Evolutionary conservation across 1,284 basidiomycete species (phyloP).

Genomic region (Filobasidium uniguttulatum): DNA sequence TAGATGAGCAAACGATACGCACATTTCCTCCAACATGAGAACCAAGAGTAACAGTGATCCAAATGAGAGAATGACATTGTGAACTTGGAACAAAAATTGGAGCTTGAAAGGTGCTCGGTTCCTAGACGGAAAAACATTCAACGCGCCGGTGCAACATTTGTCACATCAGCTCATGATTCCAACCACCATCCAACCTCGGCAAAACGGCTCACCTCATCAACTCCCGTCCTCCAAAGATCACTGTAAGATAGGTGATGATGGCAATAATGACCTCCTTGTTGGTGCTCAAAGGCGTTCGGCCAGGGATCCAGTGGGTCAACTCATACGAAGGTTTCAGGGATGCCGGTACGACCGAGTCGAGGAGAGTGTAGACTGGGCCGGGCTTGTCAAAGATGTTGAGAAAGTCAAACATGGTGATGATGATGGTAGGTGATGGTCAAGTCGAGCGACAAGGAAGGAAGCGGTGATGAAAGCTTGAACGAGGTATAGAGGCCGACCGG

Average conservation of each 20-base stretch:
- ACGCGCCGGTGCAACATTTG: neutral
- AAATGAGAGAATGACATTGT: slow-evolving; percentile 74
- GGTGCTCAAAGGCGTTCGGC: slow-evolving; percentile 62
- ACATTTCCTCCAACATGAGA: slow-evolving; percentile 81
- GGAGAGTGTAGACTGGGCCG: slow-evolving; percentile 19
- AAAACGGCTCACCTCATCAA: slow-evolving; percentile 54
- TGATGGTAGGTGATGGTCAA: slow-evolving; percentile 1
- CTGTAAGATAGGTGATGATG: slow-evolving; percentile 65
- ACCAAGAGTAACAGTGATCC: slow-evolving; percentile 69
- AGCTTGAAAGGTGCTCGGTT: slow-evolving; percentile 59
- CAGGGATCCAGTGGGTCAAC: slow-evolving; percentile 30
- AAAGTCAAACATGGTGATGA: slow-evolving; percentile 23
- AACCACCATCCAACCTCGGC: neutral
- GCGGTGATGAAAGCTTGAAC: neutral
- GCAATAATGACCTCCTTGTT: slow-evolving; percentile 54
- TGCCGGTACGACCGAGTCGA: slow-evolving; percentile 23
- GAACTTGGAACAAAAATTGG: slow-evolving; percentile 74
- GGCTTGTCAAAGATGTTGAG: slow-evolving; percentile 35
- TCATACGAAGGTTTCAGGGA: slow-evolving; percentile 24
- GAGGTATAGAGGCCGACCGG: neutral
- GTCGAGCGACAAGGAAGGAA: neutral
- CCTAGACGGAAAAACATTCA: slow-evolving; percentile 19
- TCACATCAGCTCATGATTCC: neutral
- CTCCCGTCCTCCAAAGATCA: slow-evolving; percentile 75
- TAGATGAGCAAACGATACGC: slow-evolving; percentile 14